Conservation (phyloP, 352 stramenopile species). For the Phytophthora colocasiae region DNA sequence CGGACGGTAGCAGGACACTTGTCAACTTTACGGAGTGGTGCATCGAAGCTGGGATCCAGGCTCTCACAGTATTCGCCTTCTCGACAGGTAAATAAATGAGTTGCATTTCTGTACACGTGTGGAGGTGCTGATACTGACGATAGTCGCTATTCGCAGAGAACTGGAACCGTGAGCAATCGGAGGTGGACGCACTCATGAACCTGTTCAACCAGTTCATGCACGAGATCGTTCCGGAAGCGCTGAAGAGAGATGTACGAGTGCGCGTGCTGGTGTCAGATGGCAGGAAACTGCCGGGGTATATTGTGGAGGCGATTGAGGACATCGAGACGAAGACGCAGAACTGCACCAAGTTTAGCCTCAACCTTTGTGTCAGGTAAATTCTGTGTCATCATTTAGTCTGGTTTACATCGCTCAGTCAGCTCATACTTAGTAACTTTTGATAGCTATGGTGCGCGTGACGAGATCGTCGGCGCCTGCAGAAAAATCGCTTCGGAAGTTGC, state of each 20-base stretch:
- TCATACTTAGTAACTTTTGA: constrained; percentile 27
- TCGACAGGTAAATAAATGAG: constrained; percentile 73
- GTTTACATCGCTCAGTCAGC: constrained; percentile 1
- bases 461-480: constrained; percentile 94
- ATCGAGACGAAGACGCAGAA: constrained; percentile 91
- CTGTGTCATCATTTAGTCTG: constrained; percentile 3
- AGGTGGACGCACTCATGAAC: constrained; percentile 93
- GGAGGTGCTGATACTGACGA: constrained; percentile 1
- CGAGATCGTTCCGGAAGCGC: constrained; percentile 89
- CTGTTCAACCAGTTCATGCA: constrained; percentile 97
- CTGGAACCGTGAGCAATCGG: constrained; percentile 90
- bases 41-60: constrained; percentile 88
- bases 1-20: constrained; percentile 95
- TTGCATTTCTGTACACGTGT: neutral
- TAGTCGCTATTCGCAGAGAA: constrained; percentile 78
- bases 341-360: constrained; percentile 83
- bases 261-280: constrained; percentile 89
- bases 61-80: constrained; percentile 96
- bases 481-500: constrained; percentile 89
- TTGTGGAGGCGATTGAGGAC: constrained; percentile 68
- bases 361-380: constrained; percentile 82
- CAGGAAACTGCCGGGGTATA: constrained; percentile 71
- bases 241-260: constrained; percentile 93
- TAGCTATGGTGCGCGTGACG: constrained; percentile 96
- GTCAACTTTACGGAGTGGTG: constrained; percentile 97